phyloP scores from a whole-genome alignment of 192 early-diverging fungal species.

The Coemansia sp. region DNA sequence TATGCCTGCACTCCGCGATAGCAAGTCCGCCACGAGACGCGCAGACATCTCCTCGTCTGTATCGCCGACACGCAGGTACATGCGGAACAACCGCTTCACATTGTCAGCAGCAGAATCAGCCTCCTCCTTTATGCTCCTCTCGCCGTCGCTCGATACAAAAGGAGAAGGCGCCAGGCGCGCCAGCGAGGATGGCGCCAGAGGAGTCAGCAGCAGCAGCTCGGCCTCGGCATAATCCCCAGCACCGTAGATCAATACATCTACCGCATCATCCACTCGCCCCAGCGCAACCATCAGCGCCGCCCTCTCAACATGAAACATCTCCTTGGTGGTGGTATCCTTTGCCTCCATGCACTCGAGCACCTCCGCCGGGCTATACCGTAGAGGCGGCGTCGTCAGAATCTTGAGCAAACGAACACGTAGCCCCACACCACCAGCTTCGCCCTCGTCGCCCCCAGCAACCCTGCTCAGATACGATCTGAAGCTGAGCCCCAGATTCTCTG shows the following conservation, averaged over 20 bases:
- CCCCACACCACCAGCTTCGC: too few species aligned
- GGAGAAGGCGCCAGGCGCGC: slow-evolving; percentile 20
- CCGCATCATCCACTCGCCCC: slow-evolving; percentile 8
- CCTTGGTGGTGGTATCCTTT: too few species aligned
- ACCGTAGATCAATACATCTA: slow-evolving; percentile 19
- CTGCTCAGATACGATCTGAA: slow-evolving; percentile 18
- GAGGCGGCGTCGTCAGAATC: slow-evolving; percentile 9
- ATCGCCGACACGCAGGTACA: slow-evolving; percentile 14
- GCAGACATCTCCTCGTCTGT: slow-evolving; percentile 32
- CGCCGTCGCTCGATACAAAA: not conserved
- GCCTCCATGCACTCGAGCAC: slow-evolving; percentile 23
- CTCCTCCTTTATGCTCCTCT: not conserved
- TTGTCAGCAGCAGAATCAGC: not conserved
- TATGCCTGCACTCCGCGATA: slow-evolving; percentile 5
- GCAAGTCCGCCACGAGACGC: slow-evolving; percentile 26
- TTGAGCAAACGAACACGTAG: slow-evolving; percentile 22
- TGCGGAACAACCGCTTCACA: slow-evolving; percentile 15
- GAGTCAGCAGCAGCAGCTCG: slow-evolving; percentile 28
- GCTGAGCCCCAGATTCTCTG: slow-evolving; percentile 21
- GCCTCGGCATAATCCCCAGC: slow-evolving; percentile 42
- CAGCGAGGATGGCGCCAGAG: slow-evolving; percentile 13
- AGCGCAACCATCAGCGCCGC: slow-evolving; percentile 30
- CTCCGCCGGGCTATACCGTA: slow-evolving; percentile 12
- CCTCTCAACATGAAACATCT: slow-evolving; percentile 16
- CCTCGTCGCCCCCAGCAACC: not conserved